phyloP scores from a whole-genome alignment of 495 filamentous ascomycete genomes.

The Acidiella bohemica region DNA sequence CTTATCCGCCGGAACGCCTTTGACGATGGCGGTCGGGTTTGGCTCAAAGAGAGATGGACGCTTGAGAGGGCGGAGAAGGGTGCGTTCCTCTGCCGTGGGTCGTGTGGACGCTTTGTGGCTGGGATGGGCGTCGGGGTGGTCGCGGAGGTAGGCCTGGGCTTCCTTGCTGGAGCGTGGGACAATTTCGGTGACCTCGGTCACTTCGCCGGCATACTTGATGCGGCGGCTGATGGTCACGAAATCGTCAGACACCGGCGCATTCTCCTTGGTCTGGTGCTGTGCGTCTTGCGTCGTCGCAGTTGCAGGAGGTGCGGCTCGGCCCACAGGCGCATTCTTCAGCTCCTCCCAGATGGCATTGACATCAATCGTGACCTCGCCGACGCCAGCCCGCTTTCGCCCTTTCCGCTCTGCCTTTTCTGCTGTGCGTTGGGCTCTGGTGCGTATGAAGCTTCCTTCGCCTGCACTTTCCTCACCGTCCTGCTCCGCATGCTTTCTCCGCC shows the following conservation, averaged over 20 bases:
- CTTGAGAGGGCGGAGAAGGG: conserved; percentile 52
- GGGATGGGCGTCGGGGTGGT: conserved; percentile 2
- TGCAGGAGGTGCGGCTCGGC: conserved; percentile 5
- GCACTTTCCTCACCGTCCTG: conserved; percentile 21
- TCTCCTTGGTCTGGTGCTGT: too few species aligned
- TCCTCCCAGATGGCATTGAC: conserved; percentile 79
- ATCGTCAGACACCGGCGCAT: conserved; percentile 24
- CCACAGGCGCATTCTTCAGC: conserved; percentile 40
- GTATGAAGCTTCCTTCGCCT: conserved; percentile 67
- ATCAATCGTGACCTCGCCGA: conserved; percentile 65
- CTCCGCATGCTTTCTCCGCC: conserved; percentile 3
- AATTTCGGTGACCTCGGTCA: conserved; percentile 55
- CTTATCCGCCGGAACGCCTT: conserved; percentile 23
- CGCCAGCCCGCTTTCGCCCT: conserved; percentile 42
- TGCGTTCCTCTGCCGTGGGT: too few species aligned
- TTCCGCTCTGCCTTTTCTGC: conserved; percentile 47
- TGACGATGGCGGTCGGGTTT: conserved; percentile 33
- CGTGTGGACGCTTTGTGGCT: conserved; percentile 21
- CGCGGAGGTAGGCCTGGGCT: conserved; percentile 57
- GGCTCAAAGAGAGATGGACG: conserved; percentile 77
- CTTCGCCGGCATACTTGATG: conserved; percentile 83
- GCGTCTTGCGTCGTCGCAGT: neutral
- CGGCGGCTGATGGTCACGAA: conserved; percentile 75
- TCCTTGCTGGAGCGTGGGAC: conserved; percentile 70
- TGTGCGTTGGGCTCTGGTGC: conserved; percentile 46